These are phyloP conservation scores for Galerina sulciceps DNA, from an alignment of 768 basidiomycete genomes.

Conservation along the genomic window DNA sequence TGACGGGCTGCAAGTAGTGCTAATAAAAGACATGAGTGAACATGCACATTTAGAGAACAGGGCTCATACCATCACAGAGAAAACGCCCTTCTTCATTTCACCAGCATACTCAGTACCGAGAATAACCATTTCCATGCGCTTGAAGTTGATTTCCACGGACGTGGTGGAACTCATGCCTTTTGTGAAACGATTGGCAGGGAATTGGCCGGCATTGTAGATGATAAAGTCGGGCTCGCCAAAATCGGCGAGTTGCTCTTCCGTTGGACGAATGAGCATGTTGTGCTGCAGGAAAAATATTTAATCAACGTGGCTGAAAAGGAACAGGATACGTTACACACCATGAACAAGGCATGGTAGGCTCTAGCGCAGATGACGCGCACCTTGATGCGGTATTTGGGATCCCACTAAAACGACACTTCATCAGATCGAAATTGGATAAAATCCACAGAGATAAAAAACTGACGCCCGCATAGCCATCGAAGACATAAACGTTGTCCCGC, in stretches of 20 bases:
- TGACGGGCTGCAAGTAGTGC: constrained; percentile 99
- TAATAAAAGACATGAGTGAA: constrained; percentile 30
- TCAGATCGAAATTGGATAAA: constrained; percentile 5
- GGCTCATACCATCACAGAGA: constrained; percentile 87
- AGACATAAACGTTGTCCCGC: constrained; percentile 96
- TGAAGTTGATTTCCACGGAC: constrained; percentile 99
- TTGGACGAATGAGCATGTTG: constrained; percentile 99
- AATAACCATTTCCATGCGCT: constrained; percentile 99
- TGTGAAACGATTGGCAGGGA: constrained; percentile 99
- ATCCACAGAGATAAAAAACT: constrained; percentile 26
- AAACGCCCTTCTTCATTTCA: constrained; percentile 99
- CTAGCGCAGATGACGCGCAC: constrained; percentile 98
- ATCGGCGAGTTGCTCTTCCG: constrained; percentile 87
- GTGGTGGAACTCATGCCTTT: constrained; percentile 99
- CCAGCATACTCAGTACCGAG: constrained; percentile 98
- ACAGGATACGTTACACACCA: constrained; percentile 63
- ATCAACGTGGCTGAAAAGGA: constrained; percentile 19
- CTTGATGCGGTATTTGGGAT: constrained; percentile 99
- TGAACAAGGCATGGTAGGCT: constrained; percentile 98
- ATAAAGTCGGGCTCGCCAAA: constrained; percentile 99
- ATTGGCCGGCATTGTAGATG: constrained; percentile 99
- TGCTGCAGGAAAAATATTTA: constrained; percentile 54
- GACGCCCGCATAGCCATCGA: constrained; percentile 93
- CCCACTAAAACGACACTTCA: constrained; percentile 64
- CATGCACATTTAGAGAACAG: constrained; percentile 7